Evolutionary conservation across 306 rosid species (phyloP), one percentile per base, ranked within the genome.

Genomic region (Quercus rubra): DNA sequence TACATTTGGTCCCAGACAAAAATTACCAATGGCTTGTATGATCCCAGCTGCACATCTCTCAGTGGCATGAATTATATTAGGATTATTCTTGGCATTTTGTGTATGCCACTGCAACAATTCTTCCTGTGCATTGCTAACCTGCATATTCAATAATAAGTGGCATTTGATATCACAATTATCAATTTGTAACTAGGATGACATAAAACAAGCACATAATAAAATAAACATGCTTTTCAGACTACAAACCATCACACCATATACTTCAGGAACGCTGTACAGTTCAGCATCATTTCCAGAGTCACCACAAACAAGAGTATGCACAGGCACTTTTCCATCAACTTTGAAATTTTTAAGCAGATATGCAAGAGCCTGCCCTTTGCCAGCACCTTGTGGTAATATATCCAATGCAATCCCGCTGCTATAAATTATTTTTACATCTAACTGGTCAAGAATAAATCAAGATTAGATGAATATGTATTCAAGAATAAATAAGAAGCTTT

Each of bases 251-350:
- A 91, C 98, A 56, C 98, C 97, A 64, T 87, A 83, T 74, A 88
- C 92, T 35, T 74, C 80, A 33, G 91, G 94, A 66, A 91, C 70
- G 21, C 72, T 77, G 74, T 86, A 93, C 5, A 93, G 89, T 79
- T 93, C 98, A 0, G 91, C 87, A 64, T 93, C 98, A 58, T 93
- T 93, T 77, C 98, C 97, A 25, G 98, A 93, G 76, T 93, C 98
- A 21, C 98, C 98, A 85, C 98, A 93, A 58, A 93, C 98, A 83
- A 93, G 97, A 80, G 93, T 89, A 76, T 84, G 79, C 66, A 18
- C 28, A 5, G 97, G 97, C 52, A 74, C 72, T 49, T 79, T 84
- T 77, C 88, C 88, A 58, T 71, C 85, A 30, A 78, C 55, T 64
- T 81, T 76, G 14, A 91, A 74, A 73, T 90, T 93, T 43, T 86